A percentile compares a stretch with the other conserved stretches of the same genome.
Conservation (phyloP, 441 rosid genomes). For the Brassica balearica region DNA sequence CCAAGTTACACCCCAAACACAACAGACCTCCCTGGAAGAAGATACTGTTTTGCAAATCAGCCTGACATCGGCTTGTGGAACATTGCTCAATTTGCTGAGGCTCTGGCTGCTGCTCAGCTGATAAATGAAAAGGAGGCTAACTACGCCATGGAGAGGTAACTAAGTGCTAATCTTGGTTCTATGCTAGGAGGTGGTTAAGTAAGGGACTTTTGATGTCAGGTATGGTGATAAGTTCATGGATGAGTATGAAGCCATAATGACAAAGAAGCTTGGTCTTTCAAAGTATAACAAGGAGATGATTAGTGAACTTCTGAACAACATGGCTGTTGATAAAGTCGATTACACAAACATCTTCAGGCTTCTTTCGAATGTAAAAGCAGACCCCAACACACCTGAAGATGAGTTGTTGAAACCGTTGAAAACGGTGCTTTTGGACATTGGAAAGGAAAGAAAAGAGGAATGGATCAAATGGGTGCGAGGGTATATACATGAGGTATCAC, state of each 20-base stretch:
- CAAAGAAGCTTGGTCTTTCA: constrained; percentile 86
- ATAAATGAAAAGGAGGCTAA: constrained; percentile 82
- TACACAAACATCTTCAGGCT: constrained; percentile 92
- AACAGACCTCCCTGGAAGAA: constrained; percentile 95
- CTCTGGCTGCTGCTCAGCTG: constrained; percentile 74
- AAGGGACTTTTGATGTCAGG: constrained; percentile 49
- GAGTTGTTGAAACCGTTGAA: constrained; percentile 78
- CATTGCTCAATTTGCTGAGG: constrained; percentile 77
- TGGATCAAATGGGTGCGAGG: constrained; percentile 88
- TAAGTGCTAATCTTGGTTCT: neutral
- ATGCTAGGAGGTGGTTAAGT: neutral
- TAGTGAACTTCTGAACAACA: constrained; percentile 79
- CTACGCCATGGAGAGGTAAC: constrained; percentile 88
- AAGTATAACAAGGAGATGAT: constrained; percentile 91
- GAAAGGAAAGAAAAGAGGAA: constrained; percentile 92
- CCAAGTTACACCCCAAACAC: constrained; percentile 97
- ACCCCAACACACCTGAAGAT: constrained; percentile 62
- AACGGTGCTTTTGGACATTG: constrained; percentile 89
- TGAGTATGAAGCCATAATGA: constrained; percentile 91
- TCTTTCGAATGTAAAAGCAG: constrained; percentile 81
- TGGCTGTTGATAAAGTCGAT: constrained; percentile 99
- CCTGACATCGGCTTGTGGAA: constrained; percentile 97
- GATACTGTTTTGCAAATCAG: constrained; percentile 98
- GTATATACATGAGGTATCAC: constrained; percentile 85
- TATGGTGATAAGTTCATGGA: constrained; percentile 96